phyloP scores from a whole-genome alignment of 192 early-diverging fungal species.

The Paraglomus brasilianum region DNA sequence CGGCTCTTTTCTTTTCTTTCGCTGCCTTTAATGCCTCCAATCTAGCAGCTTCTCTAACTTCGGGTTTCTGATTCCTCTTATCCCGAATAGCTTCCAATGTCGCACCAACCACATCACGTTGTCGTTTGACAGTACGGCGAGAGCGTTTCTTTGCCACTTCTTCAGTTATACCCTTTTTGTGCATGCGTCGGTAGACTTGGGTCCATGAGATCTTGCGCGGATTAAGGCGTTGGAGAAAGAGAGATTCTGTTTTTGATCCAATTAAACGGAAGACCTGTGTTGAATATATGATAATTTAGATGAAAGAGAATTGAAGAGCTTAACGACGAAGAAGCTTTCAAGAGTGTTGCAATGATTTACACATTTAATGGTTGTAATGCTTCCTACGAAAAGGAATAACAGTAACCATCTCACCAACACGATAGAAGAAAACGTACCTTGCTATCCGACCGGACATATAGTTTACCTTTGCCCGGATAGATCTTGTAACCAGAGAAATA shows the following conservation, averaged over 20 bases:
- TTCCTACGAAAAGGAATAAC: too few species aligned
- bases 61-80: conserved; percentile 96
- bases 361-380: too few species aligned
- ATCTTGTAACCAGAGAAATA: conserved; percentile 99
- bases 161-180: conserved; percentile 98
- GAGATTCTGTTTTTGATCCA: conserved; percentile 95
- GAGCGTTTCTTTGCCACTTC: conserved; percentile 97
- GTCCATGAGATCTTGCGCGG: conserved; percentile 98
- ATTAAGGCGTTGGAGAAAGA: conserved; percentile 97
- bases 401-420: too few species aligned
- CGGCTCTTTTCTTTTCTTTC: conserved; percentile 93
- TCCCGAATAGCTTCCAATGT: conserved; percentile 95
- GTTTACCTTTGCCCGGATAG: conserved; percentile 98
- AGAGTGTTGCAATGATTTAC: too few species aligned
- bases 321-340: too few species aligned
- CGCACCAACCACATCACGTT: conserved; percentile 94
- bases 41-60: conserved; percentile 89
- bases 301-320: neutral
- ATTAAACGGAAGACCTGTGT: conserved; percentile 92
- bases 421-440: conserved; percentile 59
- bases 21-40: conserved; percentile 76
- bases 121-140: conserved; percentile 90
- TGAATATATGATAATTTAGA: neutral
- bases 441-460: conserved; percentile 89
- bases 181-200: conserved; percentile 92